These are phyloP conservation scores for Ascochyta fabae DNA, from an alignment of 2,329 filamentous ascomycete genomes.

Conservation along the genomic window DNA sequence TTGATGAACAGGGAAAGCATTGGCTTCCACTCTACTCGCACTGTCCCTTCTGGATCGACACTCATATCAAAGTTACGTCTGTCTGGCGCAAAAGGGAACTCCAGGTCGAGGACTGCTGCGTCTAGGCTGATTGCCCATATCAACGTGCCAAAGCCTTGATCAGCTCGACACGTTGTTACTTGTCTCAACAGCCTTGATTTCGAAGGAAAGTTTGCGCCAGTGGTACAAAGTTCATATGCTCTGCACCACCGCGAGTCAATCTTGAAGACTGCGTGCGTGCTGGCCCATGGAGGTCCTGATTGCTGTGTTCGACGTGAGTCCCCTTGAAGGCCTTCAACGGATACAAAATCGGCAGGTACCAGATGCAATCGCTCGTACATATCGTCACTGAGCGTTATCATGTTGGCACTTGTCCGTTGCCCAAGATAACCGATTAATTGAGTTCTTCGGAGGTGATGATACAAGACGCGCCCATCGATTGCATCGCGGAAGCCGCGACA, in stretches of 20 bases:
- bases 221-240: neutral
- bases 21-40: conserved; percentile 33
- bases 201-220: neutral
- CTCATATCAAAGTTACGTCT: conserved; percentile 16
- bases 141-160: conserved; percentile 27
- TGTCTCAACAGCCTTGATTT: conserved; percentile 1
- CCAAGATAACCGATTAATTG: conserved; percentile 35
- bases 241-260: conserved; percentile 4
- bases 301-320: neutral
- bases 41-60: conserved; percentile 8
- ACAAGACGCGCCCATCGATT: conserved; percentile 39
- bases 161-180: conserved; percentile 12
- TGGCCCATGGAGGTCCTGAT: conserved; percentile 23
- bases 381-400: conserved; percentile 16
- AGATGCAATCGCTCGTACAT: conserved; percentile 27
- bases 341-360: conserved; percentile 21
- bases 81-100: conserved; percentile 19
- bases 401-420: neutral
- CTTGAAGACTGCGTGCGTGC: conserved; percentile 29
- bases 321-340: conserved; percentile 1
- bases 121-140: conserved; percentile 39
- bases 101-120: conserved; percentile 34
- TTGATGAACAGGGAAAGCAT: conserved; percentile 34
- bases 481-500: conserved; percentile 41
- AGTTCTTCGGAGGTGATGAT: conserved; percentile 28